These are phyloP conservation scores for Cryptosporidium felis DNA, from an alignment of 169 alveolate genomes.

Conservation along the genomic window DNA sequence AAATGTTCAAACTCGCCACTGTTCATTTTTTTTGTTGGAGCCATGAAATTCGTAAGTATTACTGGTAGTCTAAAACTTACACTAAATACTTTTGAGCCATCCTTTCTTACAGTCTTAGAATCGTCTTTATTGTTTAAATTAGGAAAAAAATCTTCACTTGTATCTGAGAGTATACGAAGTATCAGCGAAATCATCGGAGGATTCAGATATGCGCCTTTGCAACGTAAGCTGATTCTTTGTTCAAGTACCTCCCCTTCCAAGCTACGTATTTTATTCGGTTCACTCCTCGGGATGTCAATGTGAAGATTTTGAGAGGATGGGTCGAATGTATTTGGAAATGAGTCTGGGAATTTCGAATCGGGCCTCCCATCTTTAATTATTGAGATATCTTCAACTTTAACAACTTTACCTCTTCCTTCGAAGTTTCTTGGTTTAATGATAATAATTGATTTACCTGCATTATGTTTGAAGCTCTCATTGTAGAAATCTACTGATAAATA, in stretches of 20 bases:
- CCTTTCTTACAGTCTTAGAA: neutral
- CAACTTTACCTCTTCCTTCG: neutral
- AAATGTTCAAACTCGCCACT: conserved; percentile 34
- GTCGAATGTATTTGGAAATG: conserved; percentile 5
- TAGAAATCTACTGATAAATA: conserved; percentile 6
- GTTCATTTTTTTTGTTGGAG: conserved; percentile 59
- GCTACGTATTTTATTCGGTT: neutral
- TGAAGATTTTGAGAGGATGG: conserved; percentile 27
- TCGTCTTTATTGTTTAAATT: neutral
- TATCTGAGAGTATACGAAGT: neutral
- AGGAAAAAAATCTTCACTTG: neutral
- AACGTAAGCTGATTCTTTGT: neutral
- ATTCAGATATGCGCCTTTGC: conserved; percentile 41
- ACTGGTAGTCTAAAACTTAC: conserved; percentile 39
- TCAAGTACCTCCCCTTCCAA: neutral
- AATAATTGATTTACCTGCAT: conserved; percentile 26
- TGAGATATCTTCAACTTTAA: conserved; percentile 2
- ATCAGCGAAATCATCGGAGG: conserved; percentile 44
- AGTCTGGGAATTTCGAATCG: neutral
- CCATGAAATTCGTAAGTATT: conserved; percentile 43
- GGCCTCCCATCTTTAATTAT: neutral
- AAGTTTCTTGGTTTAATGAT: neutral
- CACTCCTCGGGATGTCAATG: neutral
- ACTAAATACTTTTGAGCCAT: neutral
- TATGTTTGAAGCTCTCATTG: conserved; percentile 34